Percentiles rank a stretch among this genome's conserved stretches.
These are phyloP conservation scores for Wallacemonas sp. DNA, from an alignment of 208 protist genomes.

Conservation along the genomic window DNA sequence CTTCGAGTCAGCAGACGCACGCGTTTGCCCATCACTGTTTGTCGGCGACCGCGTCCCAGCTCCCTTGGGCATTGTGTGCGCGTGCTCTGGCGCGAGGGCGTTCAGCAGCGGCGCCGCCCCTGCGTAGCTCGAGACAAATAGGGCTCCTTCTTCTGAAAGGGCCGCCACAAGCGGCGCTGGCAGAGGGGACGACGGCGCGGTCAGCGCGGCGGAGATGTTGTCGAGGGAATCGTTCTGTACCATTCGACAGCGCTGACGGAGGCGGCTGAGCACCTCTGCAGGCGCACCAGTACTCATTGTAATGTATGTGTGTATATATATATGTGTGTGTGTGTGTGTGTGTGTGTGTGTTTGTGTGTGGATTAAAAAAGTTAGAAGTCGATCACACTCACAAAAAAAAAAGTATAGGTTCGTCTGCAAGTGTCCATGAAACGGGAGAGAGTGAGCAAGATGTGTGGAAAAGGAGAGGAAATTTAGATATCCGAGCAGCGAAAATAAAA, in stretches of 20 bases:
- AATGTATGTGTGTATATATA: too few relatives aligned
- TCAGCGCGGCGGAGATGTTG: not conserved
- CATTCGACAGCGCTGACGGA: not conserved
- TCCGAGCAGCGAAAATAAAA: too few relatives aligned
- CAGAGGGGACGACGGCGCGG: not conserved
- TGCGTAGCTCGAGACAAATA: slow-evolving; percentile 21
- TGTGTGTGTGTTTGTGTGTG: too few relatives aligned
- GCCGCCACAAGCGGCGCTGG: not conserved
- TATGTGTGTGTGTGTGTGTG: too few relatives aligned
- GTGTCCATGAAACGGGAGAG: not conserved
- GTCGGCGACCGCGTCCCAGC: too few relatives aligned
- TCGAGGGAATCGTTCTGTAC: not conserved
- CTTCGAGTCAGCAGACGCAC: too few relatives aligned
- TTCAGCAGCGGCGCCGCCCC: slow-evolving; percentile 4
- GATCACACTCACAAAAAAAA: too few relatives aligned
- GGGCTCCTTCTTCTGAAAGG: slow-evolving; percentile 17
- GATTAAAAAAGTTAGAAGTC: too few relatives aligned
- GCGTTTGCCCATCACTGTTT: too few relatives aligned
- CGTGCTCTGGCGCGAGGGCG: not conserved
- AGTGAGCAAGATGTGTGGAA: not conserved
- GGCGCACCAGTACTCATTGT: not conserved
- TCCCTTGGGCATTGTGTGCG: not conserved
- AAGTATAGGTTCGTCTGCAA: too few relatives aligned
- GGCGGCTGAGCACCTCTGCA: not conserved
- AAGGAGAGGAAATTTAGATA: too few relatives aligned